Evolutionary conservation across 768 basidiomycete genomes (phyloP).

Genomic region (Pulveroboletus ravenelii): DNA sequence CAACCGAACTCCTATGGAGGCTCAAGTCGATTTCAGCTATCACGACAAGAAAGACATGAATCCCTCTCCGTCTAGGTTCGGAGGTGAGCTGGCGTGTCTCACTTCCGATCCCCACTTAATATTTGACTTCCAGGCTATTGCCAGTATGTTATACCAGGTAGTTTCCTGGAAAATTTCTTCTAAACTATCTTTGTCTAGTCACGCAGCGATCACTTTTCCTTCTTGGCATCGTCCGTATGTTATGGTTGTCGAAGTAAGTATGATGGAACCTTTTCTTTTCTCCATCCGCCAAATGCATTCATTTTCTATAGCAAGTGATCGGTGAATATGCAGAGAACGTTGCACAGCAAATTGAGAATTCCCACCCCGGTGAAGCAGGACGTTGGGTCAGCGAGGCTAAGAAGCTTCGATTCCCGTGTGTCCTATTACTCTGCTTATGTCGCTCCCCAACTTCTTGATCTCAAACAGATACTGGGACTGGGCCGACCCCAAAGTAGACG

Average conservation of each 20-base stretch:
- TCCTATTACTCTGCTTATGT: background rate
- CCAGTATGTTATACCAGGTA: conserved; percentile 15
- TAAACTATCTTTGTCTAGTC: conserved; percentile 7
- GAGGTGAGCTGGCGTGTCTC: conserved; percentile 12
- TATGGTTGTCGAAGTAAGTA: conserved; percentile 25
- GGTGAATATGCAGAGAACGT: conserved; percentile 23
- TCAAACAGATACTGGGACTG: conserved; percentile 27
- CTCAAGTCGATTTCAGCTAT: conserved; percentile 14
- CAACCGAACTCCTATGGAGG: conserved; percentile 12
- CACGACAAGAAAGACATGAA: conserved; percentile 22
- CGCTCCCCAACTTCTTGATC: background rate
- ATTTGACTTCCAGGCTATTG: conserved; percentile 18
- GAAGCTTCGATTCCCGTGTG: conserved; percentile 28
- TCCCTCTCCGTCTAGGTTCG: conserved; percentile 25
- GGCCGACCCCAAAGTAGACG: conserved; percentile 18
- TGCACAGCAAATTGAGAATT: conserved; percentile 22
- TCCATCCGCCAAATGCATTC: background rate
- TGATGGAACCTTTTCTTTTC: background rate
- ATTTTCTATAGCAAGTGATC: conserved; percentile 21
- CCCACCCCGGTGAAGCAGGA: conserved; percentile 15
- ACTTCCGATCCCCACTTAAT: background rate
- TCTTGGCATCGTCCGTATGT: conserved; percentile 28
- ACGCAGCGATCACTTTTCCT: conserved; percentile 19
- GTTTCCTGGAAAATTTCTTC: background rate
- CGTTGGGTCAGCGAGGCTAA: conserved; percentile 19